Percentiles rank a stretch among this genome's conserved stretches.
Conservation (phyloP, 1,284 basidiomycete species). For the Gomphus sp. region DNA sequence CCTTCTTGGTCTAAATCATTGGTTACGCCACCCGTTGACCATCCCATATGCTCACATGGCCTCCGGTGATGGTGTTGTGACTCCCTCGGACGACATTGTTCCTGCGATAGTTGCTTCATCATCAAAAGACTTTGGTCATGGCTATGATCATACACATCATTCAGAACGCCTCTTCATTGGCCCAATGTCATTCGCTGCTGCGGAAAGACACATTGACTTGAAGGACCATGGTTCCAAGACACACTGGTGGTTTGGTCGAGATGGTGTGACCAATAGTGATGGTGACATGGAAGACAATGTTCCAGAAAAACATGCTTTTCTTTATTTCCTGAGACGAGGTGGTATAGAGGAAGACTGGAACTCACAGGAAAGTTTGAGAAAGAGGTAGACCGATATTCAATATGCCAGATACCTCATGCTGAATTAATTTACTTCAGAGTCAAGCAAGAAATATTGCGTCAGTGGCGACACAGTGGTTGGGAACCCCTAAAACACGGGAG, state of each 20-base stretch:
- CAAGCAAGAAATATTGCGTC: constrained; percentile 17
- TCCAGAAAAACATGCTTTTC: constrained; percentile 38
- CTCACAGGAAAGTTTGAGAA: constrained; percentile 23
- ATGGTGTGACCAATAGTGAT: constrained; percentile 15
- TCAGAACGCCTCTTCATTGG: constrained; percentile 33
- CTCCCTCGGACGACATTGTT: not conserved
- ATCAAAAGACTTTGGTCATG: not conserved
- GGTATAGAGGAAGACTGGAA: constrained; percentile 59
- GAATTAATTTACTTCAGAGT: constrained; percentile 24
- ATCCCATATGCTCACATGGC: not conserved
- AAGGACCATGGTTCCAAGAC: constrained; percentile 22
- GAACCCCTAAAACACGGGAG: constrained; percentile 30
- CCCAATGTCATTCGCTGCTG: constrained; percentile 38
- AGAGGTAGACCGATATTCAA: constrained; percentile 27
- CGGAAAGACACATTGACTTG: constrained; percentile 35
- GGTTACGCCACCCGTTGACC: not conserved
- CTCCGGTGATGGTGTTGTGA: not conserved
- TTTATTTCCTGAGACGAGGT: constrained; percentile 53
- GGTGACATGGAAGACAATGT: constrained; percentile 24
- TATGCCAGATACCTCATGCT: not conserved
- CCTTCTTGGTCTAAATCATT: not conserved
- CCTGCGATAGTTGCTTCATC: not conserved
- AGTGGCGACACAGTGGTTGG: constrained; percentile 40
- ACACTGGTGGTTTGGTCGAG: constrained; percentile 13
- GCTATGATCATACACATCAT: constrained; percentile 16